Evolutionary conservation across 192 early-diverging fungal genomes (phyloP).

Genomic region (Jimgerdemannia lactiflua): DNA sequence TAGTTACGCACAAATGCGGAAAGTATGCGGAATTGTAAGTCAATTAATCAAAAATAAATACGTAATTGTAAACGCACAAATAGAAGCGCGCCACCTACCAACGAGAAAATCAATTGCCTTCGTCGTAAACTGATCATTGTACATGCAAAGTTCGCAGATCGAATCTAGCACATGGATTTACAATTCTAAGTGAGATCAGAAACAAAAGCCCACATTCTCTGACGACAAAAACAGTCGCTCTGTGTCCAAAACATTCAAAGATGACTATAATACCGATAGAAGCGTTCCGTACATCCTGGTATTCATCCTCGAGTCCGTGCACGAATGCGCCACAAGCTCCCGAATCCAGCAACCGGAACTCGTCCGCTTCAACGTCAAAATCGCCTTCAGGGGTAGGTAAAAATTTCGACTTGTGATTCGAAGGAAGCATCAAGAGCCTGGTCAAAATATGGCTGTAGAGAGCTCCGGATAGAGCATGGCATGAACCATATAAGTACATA

Average conservation of each 20-base stretch:
- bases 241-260: no score
- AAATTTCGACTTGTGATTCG: slow-evolving; percentile 13
- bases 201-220: no score
- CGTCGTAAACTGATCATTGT: slow-evolving; percentile 65
- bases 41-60: no score
- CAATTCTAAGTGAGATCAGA: neutral
- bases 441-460: slow-evolving; percentile 3
- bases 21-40: neutral
- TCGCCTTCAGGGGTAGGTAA: slow-evolving; percentile 69
- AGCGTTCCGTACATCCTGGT: slow-evolving; percentile 80
- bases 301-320: slow-evolving; percentile 96
- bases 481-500: slow-evolving; percentile 14
- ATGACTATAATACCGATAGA: slow-evolving; percentile 62
- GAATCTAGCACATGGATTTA: slow-evolving; percentile 54
- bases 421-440: neutral
- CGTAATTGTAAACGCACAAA: neutral
- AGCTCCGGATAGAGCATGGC: slow-evolving; percentile 7
- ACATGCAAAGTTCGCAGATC: slow-evolving; percentile 71
- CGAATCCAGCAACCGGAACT: slow-evolving; percentile 70
- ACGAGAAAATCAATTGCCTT: slow-evolving; percentile 82
- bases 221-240: no score
- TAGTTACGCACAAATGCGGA: neutral
- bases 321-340: slow-evolving; percentile 93
- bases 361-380: slow-evolving; percentile 63
- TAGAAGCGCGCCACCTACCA: slow-evolving; percentile 36